Evolutionary conservation across 768 basidiomycete genomes (phyloP).

Genomic region (Suillus subaureus): DNA sequence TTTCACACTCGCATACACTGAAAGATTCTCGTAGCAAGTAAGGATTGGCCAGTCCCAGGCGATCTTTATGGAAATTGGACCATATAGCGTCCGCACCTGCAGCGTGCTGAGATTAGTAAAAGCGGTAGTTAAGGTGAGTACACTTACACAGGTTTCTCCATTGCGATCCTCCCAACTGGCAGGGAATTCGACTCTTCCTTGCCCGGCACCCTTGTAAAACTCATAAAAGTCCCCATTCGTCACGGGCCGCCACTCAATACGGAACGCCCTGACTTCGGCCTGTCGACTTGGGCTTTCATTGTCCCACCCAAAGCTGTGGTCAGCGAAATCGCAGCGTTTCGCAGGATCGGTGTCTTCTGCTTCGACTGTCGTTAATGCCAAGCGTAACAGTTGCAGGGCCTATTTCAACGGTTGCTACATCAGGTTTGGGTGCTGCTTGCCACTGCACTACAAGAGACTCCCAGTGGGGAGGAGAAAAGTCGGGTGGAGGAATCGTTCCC

Average conservation of each 20-base stretch:
- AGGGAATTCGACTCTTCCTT: constrained; percentile 55
- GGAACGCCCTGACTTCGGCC: constrained; percentile 68
- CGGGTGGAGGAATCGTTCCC: constrained; percentile 78
- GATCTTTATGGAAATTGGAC: constrained; percentile 74
- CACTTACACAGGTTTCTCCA: constrained; percentile 50
- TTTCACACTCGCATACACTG: constrained; percentile 78
- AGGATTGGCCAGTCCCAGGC: constrained; percentile 88
- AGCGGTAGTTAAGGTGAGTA: not conserved
- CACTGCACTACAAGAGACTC: constrained; percentile 48
- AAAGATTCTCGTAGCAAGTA: constrained; percentile 76
- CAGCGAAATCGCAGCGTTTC: constrained; percentile 40
- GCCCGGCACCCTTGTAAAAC: constrained; percentile 53
- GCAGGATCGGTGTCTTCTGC: constrained; percentile 51
- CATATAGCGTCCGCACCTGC: constrained; percentile 85
- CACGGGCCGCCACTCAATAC: constrained; percentile 82
- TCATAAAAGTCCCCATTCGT: constrained; percentile 85
- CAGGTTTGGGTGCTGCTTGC: constrained; percentile 47
- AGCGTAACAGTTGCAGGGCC: constrained; percentile 61
- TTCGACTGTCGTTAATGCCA: constrained; percentile 87
- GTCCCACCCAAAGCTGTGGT: constrained; percentile 92
- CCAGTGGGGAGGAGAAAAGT: constrained; percentile 78
- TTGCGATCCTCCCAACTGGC: constrained; percentile 71
- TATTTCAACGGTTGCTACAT: constrained; percentile 50
- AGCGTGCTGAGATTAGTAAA: constrained; percentile 1
- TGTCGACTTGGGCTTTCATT: constrained; percentile 77